A percentile compares a stretch with the other conserved stretches of the same genome.
Evolutionary conservation across 768 basidiomycete species (phyloP).

Genomic region (Mycena leptocephala): DNA sequence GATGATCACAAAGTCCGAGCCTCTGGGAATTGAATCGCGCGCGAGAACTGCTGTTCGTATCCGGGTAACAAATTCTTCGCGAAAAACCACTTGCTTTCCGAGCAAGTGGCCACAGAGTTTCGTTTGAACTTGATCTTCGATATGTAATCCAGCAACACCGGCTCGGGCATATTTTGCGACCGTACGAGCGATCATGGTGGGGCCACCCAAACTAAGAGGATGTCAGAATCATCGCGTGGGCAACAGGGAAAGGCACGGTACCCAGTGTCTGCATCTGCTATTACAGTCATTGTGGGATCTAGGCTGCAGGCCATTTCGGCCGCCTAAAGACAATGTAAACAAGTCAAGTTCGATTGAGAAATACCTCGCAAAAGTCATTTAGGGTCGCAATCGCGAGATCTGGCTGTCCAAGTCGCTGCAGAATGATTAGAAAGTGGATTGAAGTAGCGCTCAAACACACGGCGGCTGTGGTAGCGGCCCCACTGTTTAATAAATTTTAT

Average conservation of each 20-base stretch:
- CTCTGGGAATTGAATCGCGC: conserved; percentile 81
- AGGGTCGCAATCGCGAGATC: conserved; percentile 71
- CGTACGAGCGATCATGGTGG: conserved; percentile 69
- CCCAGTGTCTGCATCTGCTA: conserved; percentile 74
- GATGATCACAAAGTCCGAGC: conserved; percentile 84
- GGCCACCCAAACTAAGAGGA: conserved; percentile 62
- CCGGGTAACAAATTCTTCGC: conserved; percentile 82
- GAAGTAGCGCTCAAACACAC: conserved; percentile 27
- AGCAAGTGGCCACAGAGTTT: conserved; percentile 79
- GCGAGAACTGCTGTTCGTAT: conserved; percentile 86
- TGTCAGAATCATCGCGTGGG: neutral
- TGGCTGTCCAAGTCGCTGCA: conserved; percentile 56
- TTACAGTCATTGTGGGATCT: conserved; percentile 62
- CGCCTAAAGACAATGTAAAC: conserved; percentile 45
- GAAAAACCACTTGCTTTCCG: conserved; percentile 87
- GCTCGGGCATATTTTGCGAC: conserved; percentile 66
- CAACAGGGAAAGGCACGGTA: conserved; percentile 27
- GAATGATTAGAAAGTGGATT: neutral
- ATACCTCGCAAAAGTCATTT: conserved; percentile 70
- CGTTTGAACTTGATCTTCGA: conserved; percentile 70
- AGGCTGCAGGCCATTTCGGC: conserved; percentile 66
- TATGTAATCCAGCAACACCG: conserved; percentile 69
- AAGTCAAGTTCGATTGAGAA: too few relatives aligned
- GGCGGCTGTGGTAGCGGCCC: conserved; percentile 87
- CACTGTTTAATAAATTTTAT: conserved; percentile 56